phyloP scores from a whole-genome alignment of 1,284 basidiomycete species.

The Meira miltonrushii region DNA sequence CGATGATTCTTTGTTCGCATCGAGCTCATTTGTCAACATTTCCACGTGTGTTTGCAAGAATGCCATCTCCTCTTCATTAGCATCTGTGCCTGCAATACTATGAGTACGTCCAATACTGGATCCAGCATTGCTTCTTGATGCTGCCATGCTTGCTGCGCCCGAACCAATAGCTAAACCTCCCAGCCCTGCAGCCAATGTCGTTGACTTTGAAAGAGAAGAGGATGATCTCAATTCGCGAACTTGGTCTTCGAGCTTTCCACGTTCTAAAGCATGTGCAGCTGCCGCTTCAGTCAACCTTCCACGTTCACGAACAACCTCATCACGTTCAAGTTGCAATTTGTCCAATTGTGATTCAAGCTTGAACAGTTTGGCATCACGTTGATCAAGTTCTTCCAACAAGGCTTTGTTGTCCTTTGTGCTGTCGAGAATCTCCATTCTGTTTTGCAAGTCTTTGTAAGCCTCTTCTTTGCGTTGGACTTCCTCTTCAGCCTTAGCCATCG shows the following conservation, averaged over 20 bases:
- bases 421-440: conserved; percentile 65
- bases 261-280: conserved; percentile 13
- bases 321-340: conserved; percentile 63
- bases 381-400: conserved; percentile 67
- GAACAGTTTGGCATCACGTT: conserved; percentile 68
- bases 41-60: conserved; percentile 15
- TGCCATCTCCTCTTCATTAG: conserved; percentile 8
- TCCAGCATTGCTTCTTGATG: background rate
- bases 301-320: conserved; percentile 20
- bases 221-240: conserved; percentile 12
- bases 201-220: conserved; percentile 1
- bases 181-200: conserved; percentile 1
- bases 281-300: conserved; percentile 15
- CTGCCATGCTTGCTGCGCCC: background rate
- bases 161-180: background rate
- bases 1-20: conserved; percentile 23
- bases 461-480: conserved; percentile 70
- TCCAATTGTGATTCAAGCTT: conserved; percentile 71
- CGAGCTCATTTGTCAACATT: conserved; percentile 12
- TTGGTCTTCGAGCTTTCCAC: conserved; percentile 17
- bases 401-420: conserved; percentile 51
- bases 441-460: conserved; percentile 64
- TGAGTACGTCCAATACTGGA: background rate
- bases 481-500: conserved; percentile 70
- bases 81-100: background rate